Percentiles rank a stretch among this genome's conserved stretches.
These are phyloP conservation scores for Wolfiporia cocos DNA, from an alignment of 1,284 basidiomycete species.

Conservation along the genomic window DNA sequence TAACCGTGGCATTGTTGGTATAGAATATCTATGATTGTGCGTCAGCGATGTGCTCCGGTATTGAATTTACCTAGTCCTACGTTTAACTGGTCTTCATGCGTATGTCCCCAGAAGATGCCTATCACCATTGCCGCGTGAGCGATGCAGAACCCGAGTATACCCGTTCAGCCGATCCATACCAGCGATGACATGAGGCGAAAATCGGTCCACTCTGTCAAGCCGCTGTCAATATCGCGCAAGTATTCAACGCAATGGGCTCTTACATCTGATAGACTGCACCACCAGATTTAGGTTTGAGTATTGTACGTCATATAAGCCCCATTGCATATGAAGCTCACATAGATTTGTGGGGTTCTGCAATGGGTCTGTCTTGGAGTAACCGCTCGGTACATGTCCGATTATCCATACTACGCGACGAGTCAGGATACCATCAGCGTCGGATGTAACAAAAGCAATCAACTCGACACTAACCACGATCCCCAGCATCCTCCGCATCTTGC, in stretches of 20 bases:
- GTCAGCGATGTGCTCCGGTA: too few species aligned
- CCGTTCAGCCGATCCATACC: neutral
- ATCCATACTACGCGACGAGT: slow-evolving; percentile 63
- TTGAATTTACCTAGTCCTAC: too few species aligned
- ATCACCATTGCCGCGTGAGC: too few species aligned
- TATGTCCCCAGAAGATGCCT: slow-evolving; percentile 80
- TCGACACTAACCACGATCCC: slow-evolving; percentile 53
- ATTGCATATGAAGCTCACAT: slow-evolving; percentile 61
- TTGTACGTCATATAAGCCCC: too few species aligned
- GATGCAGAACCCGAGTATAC: too few species aligned
- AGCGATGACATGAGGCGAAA: neutral
- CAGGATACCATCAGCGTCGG: neutral
- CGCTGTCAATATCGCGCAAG: neutral
- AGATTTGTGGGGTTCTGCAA: slow-evolving; percentile 57
- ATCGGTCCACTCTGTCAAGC: neutral
- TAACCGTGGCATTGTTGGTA: slow-evolving; percentile 62
- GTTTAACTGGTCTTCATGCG: slow-evolving; percentile 77
- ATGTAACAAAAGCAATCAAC: too few species aligned
- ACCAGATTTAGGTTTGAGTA: neutral
- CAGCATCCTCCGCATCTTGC: slow-evolving; percentile 69
- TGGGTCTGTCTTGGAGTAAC: slow-evolving; percentile 69
- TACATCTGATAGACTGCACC: slow-evolving; percentile 1
- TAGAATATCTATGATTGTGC: slow-evolving; percentile 75
- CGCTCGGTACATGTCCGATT: slow-evolving; percentile 70
- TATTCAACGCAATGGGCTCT: neutral